Percentiles rank a stretch among this genome's conserved stretches.
These are phyloP conservation scores for Gnomoniopsis sp. DNA, from an alignment of 2,329 filamentous ascomycete genomes.

Conservation along the genomic window DNA sequence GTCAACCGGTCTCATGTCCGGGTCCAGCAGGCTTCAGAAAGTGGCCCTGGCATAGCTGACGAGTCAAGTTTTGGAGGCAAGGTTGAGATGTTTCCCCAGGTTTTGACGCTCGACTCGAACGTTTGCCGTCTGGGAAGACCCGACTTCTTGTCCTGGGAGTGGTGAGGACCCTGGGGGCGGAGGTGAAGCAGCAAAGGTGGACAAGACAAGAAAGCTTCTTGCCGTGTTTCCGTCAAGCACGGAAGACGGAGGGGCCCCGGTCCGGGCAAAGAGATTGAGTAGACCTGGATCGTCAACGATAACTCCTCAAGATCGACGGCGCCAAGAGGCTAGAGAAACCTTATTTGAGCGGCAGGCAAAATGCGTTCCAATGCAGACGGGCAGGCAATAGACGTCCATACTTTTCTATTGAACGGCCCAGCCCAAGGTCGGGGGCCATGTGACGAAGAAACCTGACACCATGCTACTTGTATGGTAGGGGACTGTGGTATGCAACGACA, in stretches of 20 bases:
- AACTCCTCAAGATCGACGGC: not conserved
- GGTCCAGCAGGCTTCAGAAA: too few species aligned
- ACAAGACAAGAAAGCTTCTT: too few species aligned
- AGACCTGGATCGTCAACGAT: not conserved
- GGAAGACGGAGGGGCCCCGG: not conserved
- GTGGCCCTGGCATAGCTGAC: not conserved
- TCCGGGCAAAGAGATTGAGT: not conserved
- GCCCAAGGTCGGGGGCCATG: not conserved
- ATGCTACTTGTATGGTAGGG: not conserved
- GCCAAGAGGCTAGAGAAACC: not conserved
- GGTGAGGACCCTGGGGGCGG: not conserved
- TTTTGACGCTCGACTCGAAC: not conserved
- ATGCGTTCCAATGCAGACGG: not conserved
- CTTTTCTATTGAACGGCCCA: too few species aligned
- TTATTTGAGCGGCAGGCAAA: conserved; percentile 2
- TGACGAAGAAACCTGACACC: too few species aligned
- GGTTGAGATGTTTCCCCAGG: not conserved
- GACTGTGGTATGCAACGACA: not conserved
- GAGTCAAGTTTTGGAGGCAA: not conserved
- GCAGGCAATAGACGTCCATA: not conserved
- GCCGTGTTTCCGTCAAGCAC: not conserved
- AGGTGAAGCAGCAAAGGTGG: not conserved
- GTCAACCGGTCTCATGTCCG: not conserved
- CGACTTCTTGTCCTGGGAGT: too few species aligned
- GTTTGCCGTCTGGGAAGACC: not conserved